A percentile compares a stretch with the other conserved stretches of the same genome.
Conservation (phyloP, 73 alveolate species). For the Paramecium octaurelia region DNA sequence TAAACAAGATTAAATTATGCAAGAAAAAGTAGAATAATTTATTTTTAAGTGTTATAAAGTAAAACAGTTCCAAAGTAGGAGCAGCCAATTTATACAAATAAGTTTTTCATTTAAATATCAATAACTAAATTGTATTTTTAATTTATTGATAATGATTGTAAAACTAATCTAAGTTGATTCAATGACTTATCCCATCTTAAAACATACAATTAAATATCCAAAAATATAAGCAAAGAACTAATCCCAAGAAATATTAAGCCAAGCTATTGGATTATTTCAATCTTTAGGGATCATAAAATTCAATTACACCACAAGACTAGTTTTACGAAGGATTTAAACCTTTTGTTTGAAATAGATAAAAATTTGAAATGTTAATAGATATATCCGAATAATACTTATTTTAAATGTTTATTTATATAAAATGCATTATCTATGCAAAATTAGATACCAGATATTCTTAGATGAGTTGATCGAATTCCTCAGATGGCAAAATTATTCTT, state of each 20-base stretch:
- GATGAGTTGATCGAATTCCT: slow-evolving; percentile 4
- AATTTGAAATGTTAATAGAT: background rate
- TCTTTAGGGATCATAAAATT: too few species aligned
- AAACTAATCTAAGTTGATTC: background rate
- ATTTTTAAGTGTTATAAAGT: too few species aligned
- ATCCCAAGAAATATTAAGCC: background rate
- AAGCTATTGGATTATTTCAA: background rate
- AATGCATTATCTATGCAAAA: background rate
- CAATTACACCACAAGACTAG: background rate
- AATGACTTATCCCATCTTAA: background rate
- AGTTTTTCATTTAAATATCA: background rate
- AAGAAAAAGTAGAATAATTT: background rate
- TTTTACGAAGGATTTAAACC: background rate
- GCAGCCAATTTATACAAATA: background rate
- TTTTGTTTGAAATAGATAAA: background rate
- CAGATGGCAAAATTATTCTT: background rate
- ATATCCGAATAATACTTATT: background rate
- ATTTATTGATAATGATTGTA: background rate
- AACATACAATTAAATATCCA: background rate
- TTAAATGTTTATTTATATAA: background rate
- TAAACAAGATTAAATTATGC: background rate
- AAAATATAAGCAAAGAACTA: background rate
- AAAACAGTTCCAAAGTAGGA: background rate
- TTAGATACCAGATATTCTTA: background rate
- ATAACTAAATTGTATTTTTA: background rate